Conservation (phyloP, 2,329 filamentous ascomycete species). For the Xylaria sp. region DNA sequence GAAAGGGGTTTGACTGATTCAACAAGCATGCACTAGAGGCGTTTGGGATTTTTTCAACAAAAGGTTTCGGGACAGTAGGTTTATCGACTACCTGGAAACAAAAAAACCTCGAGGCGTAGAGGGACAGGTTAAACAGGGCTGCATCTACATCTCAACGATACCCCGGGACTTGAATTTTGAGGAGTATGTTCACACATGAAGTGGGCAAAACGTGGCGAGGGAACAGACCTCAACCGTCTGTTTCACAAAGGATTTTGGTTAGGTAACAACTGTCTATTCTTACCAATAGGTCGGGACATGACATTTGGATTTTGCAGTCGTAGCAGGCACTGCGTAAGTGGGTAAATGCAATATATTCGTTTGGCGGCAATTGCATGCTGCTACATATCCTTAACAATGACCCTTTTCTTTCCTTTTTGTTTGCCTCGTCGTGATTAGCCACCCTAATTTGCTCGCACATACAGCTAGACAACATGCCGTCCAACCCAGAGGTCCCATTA, state of each 20-base stretch:
- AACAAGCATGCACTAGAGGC: constrained; percentile 50
- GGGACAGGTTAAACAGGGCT: constrained; percentile 46
- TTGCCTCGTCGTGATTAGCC: not conserved
- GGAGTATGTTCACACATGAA: constrained; percentile 21
- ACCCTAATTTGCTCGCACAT: not conserved
- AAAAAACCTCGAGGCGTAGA: constrained; percentile 38
- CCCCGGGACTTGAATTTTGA: constrained; percentile 46
- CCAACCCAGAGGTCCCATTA: not conserved
- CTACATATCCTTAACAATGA: not conserved
- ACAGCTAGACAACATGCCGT: not conserved
- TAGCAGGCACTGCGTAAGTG: not conserved
- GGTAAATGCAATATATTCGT: constrained; percentile 15
- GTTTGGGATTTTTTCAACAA: constrained; percentile 51
- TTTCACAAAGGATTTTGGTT: constrained; percentile 14
- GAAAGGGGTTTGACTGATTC: constrained; percentile 42
- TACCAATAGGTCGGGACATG: constrained; percentile 7
- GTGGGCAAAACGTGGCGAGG: constrained; percentile 17
- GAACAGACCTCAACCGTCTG: constrained; percentile 41
- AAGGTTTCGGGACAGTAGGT: constrained; percentile 45
- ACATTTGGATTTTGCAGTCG: not conserved
- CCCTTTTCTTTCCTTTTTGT: not conserved
- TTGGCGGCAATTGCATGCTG: constrained; percentile 13
- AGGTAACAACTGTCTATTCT: constrained; percentile 3
- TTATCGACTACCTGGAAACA: constrained; percentile 35
- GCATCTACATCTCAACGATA: constrained; percentile 57